These are phyloP conservation scores for Clarireedia homoeocarpa DNA, from an alignment of 2,329 filamentous ascomycete genomes.

Conservation along the genomic window DNA sequence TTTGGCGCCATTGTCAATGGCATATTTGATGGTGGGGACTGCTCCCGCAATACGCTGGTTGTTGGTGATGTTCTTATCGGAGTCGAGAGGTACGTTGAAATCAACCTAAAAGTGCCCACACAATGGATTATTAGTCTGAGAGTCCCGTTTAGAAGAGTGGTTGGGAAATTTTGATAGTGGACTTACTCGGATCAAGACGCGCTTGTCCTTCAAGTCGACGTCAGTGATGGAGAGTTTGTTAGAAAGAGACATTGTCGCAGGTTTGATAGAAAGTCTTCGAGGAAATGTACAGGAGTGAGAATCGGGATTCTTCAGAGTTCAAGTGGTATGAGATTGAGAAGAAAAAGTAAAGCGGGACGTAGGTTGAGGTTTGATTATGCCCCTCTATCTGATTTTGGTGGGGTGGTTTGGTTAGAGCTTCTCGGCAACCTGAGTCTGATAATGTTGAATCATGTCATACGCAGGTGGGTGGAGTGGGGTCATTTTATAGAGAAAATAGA, in stretches of 20 bases:
- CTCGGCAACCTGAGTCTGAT: conserved; percentile 6
- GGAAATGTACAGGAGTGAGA: background rate
- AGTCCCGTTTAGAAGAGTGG: background rate
- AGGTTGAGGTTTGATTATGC: conserved; percentile 13
- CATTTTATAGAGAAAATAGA: background rate
- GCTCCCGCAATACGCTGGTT: conserved; percentile 96
- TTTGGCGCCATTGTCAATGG: conserved; percentile 83
- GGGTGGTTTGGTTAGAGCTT: conserved; percentile 12
- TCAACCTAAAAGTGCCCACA: conserved; percentile 60
- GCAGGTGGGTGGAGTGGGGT: background rate
- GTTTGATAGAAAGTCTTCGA: background rate
- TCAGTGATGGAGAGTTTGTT: conserved; percentile 97
- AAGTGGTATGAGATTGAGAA: conserved; percentile 3
- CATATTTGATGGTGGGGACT: conserved; percentile 90
- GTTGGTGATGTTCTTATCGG: conserved; percentile 91
- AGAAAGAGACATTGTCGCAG: conserved; percentile 79
- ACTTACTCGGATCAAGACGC: conserved; percentile 91
- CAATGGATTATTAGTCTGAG: conserved; percentile 17
- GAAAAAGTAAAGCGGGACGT: conserved; percentile 17
- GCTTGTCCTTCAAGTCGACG: conserved; percentile 95
- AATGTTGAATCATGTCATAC: background rate
- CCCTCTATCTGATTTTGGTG: conserved; percentile 20
- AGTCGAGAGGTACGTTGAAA: conserved; percentile 98
- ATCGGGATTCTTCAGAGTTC: background rate
- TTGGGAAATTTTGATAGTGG: background rate